These are phyloP conservation scores for Trichoderma aggressivum DNA, from an alignment of 2,329 filamentous ascomycete genomes.

Conservation along the genomic window DNA sequence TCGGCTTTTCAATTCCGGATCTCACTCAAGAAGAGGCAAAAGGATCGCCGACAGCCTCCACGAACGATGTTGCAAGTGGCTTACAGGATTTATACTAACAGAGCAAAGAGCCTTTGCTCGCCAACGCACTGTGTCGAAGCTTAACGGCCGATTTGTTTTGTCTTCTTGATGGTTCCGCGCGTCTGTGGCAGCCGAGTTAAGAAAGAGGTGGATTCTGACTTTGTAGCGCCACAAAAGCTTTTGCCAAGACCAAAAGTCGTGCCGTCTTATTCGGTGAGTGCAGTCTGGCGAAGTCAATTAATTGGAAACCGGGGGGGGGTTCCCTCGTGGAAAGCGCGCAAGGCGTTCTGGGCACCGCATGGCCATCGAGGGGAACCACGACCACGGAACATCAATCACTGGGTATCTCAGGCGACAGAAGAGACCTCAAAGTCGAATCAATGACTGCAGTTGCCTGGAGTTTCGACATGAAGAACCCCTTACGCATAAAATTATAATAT, in stretches of 20 bases:
- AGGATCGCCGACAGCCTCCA: background rate
- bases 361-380: background rate
- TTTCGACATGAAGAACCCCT: background rate
- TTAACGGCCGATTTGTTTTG: background rate
- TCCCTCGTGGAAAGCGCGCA: background rate
- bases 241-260: background rate
- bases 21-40: background rate
- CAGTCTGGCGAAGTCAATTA: background rate
- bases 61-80: background rate
- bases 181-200: background rate
- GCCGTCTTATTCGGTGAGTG: background rate
- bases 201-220: background rate
- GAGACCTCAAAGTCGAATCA: background rate
- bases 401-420: background rate
- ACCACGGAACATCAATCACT: background rate
- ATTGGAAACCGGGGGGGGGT: background rate
- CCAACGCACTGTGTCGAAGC: conserved; percentile 1
- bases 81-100: background rate
- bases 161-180: background rate
- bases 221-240: background rate
- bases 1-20: background rate
- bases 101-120: background rate
- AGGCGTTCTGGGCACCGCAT: background rate
- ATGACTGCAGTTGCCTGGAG: background rate
- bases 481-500: background rate